Evolutionary conservation across 345 rosid species (phyloP).

Genomic region (Eucalyptus sideroxylon): DNA sequence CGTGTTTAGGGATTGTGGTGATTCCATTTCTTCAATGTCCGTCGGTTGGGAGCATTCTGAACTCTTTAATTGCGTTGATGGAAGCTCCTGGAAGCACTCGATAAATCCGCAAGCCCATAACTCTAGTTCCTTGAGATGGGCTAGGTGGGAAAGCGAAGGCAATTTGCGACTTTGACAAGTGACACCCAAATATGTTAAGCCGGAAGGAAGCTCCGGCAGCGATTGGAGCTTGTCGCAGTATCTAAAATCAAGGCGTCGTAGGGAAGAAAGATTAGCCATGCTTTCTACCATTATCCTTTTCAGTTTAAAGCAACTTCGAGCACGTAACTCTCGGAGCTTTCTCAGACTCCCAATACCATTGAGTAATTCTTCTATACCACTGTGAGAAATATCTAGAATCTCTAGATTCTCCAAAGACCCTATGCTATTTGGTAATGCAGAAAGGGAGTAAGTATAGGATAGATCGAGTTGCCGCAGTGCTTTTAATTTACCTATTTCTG

Average conservation of each 20-base stretch:
- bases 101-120: rapidly evolving
- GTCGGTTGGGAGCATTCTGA: too few species aligned
- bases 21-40: too few species aligned
- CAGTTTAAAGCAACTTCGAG: rapidly evolving
- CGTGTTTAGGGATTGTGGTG: too few species aligned
- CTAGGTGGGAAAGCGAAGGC: too few species aligned
- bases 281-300: not conserved
- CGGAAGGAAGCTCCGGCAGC: too few species aligned
- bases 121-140: too few species aligned
- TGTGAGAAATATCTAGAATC: rapidly evolving
- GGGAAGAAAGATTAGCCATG: not conserved
- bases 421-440: not conserved
- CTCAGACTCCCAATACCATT: not conserved
- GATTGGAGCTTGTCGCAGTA: too few species aligned
- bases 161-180: too few species aligned
- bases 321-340: not conserved
- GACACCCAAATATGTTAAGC: too few species aligned
- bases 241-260: too few species aligned
- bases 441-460: rapidly evolving
- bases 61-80: too few species aligned
- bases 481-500: not conserved
- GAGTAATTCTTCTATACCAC: not conserved
- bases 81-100: too few species aligned
- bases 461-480: rapidly evolving
- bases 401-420: not conserved